Percentiles rank a stretch among this genome's conserved stretches.
Evolutionary conservation across 1,139 yeast species (phyloP).

Genomic region (Scheffersomyces illinoinensis): DNA sequence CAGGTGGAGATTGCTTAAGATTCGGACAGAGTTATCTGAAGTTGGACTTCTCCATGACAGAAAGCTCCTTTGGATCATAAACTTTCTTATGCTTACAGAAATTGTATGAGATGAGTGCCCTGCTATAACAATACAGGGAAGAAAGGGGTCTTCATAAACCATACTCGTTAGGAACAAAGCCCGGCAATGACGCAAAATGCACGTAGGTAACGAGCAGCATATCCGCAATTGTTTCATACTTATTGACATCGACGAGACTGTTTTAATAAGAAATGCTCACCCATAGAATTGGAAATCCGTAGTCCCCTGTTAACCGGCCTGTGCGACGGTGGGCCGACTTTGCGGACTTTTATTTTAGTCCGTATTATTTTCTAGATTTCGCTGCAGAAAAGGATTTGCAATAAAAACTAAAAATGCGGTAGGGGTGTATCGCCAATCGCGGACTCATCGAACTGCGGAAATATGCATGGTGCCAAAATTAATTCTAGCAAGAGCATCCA

Average conservation of each 20-base stretch:
- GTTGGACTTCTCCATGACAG: background rate
- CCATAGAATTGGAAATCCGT: background rate
- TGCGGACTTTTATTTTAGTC: background rate
- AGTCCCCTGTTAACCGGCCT: background rate
- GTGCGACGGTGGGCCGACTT: background rate
- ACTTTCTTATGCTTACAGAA: background rate
- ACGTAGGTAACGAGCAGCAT: background rate
- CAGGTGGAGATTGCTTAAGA: background rate
- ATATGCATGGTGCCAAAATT: background rate
- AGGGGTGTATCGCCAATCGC: background rate
- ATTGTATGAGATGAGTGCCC: too few relatives aligned
- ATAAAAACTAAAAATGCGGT: background rate
- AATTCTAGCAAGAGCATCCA: background rate
- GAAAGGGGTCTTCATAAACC: background rate
- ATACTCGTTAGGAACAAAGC: background rate
- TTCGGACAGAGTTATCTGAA: background rate
- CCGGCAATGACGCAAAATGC: background rate
- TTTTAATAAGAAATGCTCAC: background rate
- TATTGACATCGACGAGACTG: background rate
- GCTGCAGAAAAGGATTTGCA: background rate
- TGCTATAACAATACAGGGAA: background rate
- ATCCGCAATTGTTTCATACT: background rate
- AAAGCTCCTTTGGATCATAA: background rate
- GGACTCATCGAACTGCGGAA: background rate
- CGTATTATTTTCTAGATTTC: background rate